Base-by-base conservation (phyloP, 768 basidiomycete species). In the Symmetrospora coprosmae region DNA sequence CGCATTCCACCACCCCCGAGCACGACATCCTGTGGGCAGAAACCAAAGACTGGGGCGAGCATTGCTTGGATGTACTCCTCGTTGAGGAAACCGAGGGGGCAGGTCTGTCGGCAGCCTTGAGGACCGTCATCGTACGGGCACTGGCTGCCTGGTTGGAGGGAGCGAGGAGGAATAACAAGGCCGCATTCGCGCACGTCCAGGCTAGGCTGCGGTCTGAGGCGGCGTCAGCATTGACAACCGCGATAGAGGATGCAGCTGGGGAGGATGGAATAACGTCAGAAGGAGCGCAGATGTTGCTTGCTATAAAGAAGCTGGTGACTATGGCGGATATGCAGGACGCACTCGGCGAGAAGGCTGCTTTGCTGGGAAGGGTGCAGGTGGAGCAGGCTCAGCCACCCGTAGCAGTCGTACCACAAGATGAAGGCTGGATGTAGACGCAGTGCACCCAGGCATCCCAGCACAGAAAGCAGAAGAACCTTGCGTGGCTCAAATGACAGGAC, bases 1-100 rank as follows among this genome's bases (percentile, higher is more conserved):
- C 55, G 17, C 55, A 58, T 21, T 58, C 55, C 8, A 58, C 55
- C 4, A 58, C 55, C 5, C 55, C 55, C 25, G 55, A 58, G 55
- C 55, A 58, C 40, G 55, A 58, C 35, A 58, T 58, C 37, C 17
- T 58, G 17, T 58, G 55, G 55, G 40, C 55, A 4, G 55, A 58
- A 25, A 46, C 43, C 2, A 31, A 43, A 43, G 55, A 58, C 11
- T 58, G 55, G 55, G 55, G 55, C 38, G 14, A 16, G 2, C 28
- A 34, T 16, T 4, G 43, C n/a, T 17, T 58, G 16, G 14, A 27
- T 3, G 21, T 46, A 23, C 37, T 47, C 40, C 33, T 28, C 13
- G 55, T 43, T 33, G 13, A 11, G 21, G 21, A 25, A 27, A 34
- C 5, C n/a, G 23, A 17, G 7, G 55, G 31, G 11, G 23, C 31